phyloP scores from a whole-genome alignment of 164 flowering plant genomes.

The Sedum album region DNA sequence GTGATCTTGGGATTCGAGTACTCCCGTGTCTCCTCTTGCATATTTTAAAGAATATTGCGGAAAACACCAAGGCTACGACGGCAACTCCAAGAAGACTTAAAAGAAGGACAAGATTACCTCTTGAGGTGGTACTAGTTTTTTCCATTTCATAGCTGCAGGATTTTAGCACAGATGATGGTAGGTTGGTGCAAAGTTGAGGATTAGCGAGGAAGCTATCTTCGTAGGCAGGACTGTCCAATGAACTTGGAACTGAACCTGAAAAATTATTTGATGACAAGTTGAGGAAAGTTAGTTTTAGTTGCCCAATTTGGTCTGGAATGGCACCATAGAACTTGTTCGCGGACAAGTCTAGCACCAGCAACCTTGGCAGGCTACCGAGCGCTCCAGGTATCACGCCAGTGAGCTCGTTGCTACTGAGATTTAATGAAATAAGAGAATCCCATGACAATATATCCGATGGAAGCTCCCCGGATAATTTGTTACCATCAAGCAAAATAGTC shows the following conservation, averaged over 20 bases:
- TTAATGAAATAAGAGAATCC: slow-evolving; percentile 30
- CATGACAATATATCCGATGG: slow-evolving; percentile 43
- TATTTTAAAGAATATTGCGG: background rate
- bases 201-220: slow-evolving; percentile 61
- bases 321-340: slow-evolving; percentile 33
- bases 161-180: slow-evolving; percentile 17
- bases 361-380: slow-evolving; percentile 33
- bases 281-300: slow-evolving; percentile 25
- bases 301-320: slow-evolving; percentile 34
- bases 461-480: slow-evolving; percentile 50
- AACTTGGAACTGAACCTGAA: slow-evolving; percentile 49
- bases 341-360: slow-evolving; percentile 19
- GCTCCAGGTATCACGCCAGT: slow-evolving; percentile 49
- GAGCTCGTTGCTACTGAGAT: slow-evolving; percentile 45
- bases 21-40: slow-evolving; percentile 14
- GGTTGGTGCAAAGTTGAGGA: slow-evolving; percentile 42
- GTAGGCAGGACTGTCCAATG: slow-evolving; percentile 41
- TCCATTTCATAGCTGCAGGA: slow-evolving; percentile 16
- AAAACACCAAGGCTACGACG: slow-evolving; percentile 11
- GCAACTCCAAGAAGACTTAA: slow-evolving; percentile 15
- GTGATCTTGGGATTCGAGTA: slow-evolving; percentile 56
- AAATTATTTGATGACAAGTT: slow-evolving; percentile 65
- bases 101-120: slow-evolving; percentile 22
- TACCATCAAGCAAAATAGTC: slow-evolving; percentile 42
- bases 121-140: slow-evolving; percentile 22